Percentiles rank a stretch among this genome's conserved stretches.
phyloP scores from a whole-genome alignment of 345 rosid genomes.

The Pelargonium nanum region DNA sequence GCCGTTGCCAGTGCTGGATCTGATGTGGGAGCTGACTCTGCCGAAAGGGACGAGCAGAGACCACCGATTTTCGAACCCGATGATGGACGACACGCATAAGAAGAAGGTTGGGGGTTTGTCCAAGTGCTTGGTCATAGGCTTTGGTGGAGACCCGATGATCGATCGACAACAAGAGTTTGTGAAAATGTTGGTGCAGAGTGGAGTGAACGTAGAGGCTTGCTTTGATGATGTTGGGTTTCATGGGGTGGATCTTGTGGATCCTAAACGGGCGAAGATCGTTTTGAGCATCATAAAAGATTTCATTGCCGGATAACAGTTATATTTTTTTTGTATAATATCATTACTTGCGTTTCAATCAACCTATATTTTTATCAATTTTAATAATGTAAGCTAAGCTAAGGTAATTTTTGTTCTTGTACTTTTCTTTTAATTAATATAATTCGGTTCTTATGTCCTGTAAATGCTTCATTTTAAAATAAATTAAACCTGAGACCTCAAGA shows the following conservation, averaged over 20 bases:
- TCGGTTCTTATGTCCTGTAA: no score
- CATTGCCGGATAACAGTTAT: no score
- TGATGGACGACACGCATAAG: slow-evolving; percentile 14
- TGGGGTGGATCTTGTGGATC: slow-evolving; percentile 54
- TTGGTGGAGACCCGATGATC: slow-evolving; percentile 64
- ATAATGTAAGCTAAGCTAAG: no score
- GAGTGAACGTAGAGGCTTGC: slow-evolving; percentile 41
- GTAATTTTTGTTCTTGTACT: no score
- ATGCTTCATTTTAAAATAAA: no score
- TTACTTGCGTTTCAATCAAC: no score
- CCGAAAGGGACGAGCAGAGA: slow-evolving; percentile 60
- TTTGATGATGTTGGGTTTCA: slow-evolving; percentile 54
- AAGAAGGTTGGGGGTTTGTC: slow-evolving; percentile 47
- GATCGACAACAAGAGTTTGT: slow-evolving; percentile 60
- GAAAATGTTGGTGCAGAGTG: slow-evolving; percentile 37
- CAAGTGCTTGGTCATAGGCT: slow-evolving; percentile 33
- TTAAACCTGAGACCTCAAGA: no score
- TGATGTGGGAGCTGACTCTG: slow-evolving; percentile 59
- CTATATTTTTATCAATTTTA: no score
- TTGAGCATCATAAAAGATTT: slow-evolving; percentile 25
- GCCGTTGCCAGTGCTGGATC: slow-evolving; percentile 44
- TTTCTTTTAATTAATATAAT: no score
- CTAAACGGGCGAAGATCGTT: slow-evolving; percentile 28
- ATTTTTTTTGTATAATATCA: no score
- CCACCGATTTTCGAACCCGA: slow-evolving; percentile 64